Base-by-base conservation (phyloP, 306 rosid genomes). In the Psophocarpus tetragonolobus region DNA sequence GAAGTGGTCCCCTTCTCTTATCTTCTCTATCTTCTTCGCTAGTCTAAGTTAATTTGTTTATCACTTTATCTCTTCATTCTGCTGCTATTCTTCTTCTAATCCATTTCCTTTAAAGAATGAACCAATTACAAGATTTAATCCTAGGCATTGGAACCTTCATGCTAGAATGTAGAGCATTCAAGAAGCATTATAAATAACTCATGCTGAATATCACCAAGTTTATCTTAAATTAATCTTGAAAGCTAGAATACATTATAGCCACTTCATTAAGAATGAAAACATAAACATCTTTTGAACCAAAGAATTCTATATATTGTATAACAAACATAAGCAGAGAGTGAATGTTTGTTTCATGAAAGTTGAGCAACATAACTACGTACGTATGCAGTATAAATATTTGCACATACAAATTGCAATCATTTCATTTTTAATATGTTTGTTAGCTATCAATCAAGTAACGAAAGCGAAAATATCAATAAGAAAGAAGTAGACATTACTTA, bases 241-340 rank as follows among this genome's bases (percentile, higher is more conserved):
- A 18, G 32, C 7, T 14, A 50, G 6, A 33, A 71, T 14, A 21
- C 36, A 20, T 54, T 53, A 21, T 71, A 71, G 47, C 24, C 23
- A 20, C 36, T 54, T 51, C 53, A 36, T 48, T 18, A 24, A 10
- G 27, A 36, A 73, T 6, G 45, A 4, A 68, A 23, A 47, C 30
- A n/a, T 35, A 61, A 61, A 61, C 35, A 78, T 33, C 39, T 32
- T 57, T 39, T 21, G 63, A 32, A 60, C 64, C 57, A 39, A 64
- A 54, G 30, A 65, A n/a, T 47, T 38, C 68, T 13, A 48, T 53
- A 51, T 8, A 24, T 32, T 32, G 21, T 3, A 71, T 3, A 50
- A 20, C 63, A 32, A 18, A 20, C 7, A 32, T 17, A 33, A 29
- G 45, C 36, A 20, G 42, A 36, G 4, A 15, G 18, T 60, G 18